Conservation (phyloP, 2,329 filamentous ascomycete species). For the Ceratocystis colombiana region DNA sequence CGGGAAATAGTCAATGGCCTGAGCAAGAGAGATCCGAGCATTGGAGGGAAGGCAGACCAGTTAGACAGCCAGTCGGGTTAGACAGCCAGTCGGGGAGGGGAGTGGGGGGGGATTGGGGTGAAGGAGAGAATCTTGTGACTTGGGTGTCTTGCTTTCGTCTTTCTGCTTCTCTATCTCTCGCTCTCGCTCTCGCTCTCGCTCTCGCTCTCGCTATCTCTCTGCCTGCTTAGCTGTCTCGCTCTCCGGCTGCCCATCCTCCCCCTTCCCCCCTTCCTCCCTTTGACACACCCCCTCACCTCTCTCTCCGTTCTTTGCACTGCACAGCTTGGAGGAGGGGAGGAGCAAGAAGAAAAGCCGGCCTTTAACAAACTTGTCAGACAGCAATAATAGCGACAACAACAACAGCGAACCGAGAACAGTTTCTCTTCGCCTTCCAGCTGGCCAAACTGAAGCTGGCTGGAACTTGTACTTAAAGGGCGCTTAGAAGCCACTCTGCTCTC, state of each 20-base stretch:
- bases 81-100: not conserved
- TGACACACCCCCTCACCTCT: constrained; percentile 9
- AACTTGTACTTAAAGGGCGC: constrained; percentile 1
- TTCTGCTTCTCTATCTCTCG: no score
- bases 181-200: no score
- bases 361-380: constrained; percentile 1
- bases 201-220: no score
- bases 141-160: no score
- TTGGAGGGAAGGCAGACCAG: not conserved
- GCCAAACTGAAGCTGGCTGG: not conserved
- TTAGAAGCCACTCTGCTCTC: not conserved
- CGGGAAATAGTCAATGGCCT: not conserved
- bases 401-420: no score
- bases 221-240: not conserved
- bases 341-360: not conserved
- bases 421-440: no score
- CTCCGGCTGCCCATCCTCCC: not conserved
- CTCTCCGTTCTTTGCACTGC: constrained; percentile 2
- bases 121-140: not conserved
- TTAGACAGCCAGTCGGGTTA: no score
- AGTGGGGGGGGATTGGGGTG: not conserved
- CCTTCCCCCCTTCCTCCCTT: not conserved
- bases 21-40: not conserved
- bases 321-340: not conserved
- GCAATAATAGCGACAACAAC: no score